Base-by-base conservation (phyloP, 345 rosid species). In the Populus deltoides region DNA sequence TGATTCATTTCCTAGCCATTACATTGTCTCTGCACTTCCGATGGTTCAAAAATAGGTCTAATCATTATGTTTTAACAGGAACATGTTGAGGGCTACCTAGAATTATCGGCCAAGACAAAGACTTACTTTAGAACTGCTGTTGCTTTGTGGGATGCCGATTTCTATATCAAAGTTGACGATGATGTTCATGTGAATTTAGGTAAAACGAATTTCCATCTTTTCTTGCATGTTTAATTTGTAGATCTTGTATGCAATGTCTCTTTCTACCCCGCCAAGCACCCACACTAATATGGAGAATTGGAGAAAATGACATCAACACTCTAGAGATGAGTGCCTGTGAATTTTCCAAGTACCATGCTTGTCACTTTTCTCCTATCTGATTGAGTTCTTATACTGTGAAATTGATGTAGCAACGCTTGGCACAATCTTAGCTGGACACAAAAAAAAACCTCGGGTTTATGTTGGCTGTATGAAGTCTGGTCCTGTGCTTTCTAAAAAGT, bases 401-500 rank as follows among this genome's bases (percentile, higher is more conserved):
- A 59, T 76, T 39, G 1, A 47, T 5, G 6, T 86, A 95, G 99
- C 90, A 38, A 87, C 92, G 3, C 92, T 92, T n/a, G 92, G 85
- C 61, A 81, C 36, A n/a, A 86, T 81, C 49, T 80, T 95, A 76
- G 86, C 88, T 5, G 78, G 73, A 43, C 90, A 93, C 74, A 88
- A 84, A 8, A 80, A 62, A 76, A 90, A 86, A 78, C 86, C 90
- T 67, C 89, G 85, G 63, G 91, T 88, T 70, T 95, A 95, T 72
- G 72, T 89, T 29, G 99, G 99, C 69, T 95, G 99, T 88, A 95
- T 95, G 98, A 95, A 92, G 86, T 95, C 98, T 27, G 99, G 99
- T 74, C 99, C 96, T 31, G 97, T 93, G 70, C 89, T 93, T 79
- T 87, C 91, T 74, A 85, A 80, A 81, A 89, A 86, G 98, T 93